Percentiles rank a stretch among this genome's conserved stretches.
Evolutionary conservation across 23 red algal genomes (phyloP).

Genomic region (Gracilaria domingensis): DNA sequence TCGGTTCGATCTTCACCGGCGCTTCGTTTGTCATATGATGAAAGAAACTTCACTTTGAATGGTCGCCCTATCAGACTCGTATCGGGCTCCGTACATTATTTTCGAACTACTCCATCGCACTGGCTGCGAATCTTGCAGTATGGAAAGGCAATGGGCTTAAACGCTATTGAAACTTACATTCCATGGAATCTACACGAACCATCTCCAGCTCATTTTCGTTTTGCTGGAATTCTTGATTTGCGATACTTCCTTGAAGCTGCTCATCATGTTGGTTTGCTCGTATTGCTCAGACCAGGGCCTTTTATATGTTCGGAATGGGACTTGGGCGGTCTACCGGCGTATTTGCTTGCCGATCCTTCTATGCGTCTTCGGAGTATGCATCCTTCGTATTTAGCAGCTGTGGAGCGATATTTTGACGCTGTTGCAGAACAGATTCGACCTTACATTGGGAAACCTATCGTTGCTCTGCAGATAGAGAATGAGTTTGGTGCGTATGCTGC

Average conservation of each 20-base stretch:
- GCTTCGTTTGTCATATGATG: conserved; percentile 56
- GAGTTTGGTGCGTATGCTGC: conserved; percentile 85
- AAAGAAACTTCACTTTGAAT: conserved; percentile 51
- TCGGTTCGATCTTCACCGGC: not conserved
- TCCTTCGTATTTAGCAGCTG: conserved; percentile 64
- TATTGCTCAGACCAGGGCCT: conserved; percentile 78
- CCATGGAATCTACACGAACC: conserved; percentile 86
- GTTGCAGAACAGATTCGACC: conserved; percentile 51
- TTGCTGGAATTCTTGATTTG: conserved; percentile 73
- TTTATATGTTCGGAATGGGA: conserved; percentile 92
- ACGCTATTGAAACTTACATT: conserved; percentile 90
- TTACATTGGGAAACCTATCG: conserved; percentile 79
- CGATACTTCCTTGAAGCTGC: conserved; percentile 71
- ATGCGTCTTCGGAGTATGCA: conserved; percentile 78
- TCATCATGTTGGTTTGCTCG: conserved; percentile 58
- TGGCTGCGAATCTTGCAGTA: conserved; percentile 72
- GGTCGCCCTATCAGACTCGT: conserved; percentile 66
- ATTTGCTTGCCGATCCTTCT: conserved; percentile 59
- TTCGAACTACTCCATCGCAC: conserved; percentile 74
- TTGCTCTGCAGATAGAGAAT: conserved; percentile 87
- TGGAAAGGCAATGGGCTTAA: conserved; percentile 73
- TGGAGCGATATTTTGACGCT: conserved; percentile 58
- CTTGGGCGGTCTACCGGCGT: conserved; percentile 76
- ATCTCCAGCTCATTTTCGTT: conserved; percentile 60
- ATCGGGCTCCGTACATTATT: conserved; percentile 87